phyloP scores from a whole-genome alignment of 2,329 filamentous ascomycete genomes.

The Talaromyces funiculosus region DNA sequence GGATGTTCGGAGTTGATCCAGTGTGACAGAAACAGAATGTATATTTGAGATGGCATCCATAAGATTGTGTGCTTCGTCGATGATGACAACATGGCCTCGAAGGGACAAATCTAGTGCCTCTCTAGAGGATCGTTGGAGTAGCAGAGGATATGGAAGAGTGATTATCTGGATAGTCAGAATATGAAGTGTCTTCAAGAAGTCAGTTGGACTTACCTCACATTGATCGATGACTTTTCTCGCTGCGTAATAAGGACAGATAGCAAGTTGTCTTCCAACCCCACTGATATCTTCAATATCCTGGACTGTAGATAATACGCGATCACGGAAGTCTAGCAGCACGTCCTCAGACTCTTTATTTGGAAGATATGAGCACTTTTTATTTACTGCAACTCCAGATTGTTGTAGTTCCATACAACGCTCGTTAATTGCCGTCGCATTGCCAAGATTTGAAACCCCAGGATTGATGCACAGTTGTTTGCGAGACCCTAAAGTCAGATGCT shows the following conservation, averaged over 20 bases:
- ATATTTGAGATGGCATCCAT: conserved; percentile 91
- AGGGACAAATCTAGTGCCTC: conserved; percentile 83
- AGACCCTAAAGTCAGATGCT: conserved; percentile 77
- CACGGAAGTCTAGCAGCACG: conserved; percentile 73
- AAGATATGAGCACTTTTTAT: conserved; percentile 68
- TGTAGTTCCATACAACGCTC: conserved; percentile 89
- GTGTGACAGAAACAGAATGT: conserved; percentile 69
- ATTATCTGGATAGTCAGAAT: conserved; percentile 54
- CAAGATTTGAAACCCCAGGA: conserved; percentile 66
- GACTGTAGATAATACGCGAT: conserved; percentile 74
- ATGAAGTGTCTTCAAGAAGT: not conserved
- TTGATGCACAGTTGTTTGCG: conserved; percentile 90
- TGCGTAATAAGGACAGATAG: conserved; percentile 94
- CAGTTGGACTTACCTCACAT: conserved; percentile 54
- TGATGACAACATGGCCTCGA: conserved; percentile 83
- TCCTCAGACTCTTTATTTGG: conserved; percentile 70
- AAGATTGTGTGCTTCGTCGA: conserved; percentile 96
- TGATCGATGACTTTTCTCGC: conserved; percentile 75
- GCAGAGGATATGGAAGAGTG: conserved; percentile 83
- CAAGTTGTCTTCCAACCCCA: conserved; percentile 67
- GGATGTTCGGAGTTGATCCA: conserved; percentile 67
- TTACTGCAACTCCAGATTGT: conserved; percentile 57
- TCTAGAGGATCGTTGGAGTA: conserved; percentile 79
- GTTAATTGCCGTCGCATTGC: conserved; percentile 74
- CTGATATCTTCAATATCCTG: conserved; percentile 92